These are phyloP conservation scores for Aspergillus melleus DNA, from an alignment of 2,329 filamentous ascomycete genomes.

Conservation along the genomic window DNA sequence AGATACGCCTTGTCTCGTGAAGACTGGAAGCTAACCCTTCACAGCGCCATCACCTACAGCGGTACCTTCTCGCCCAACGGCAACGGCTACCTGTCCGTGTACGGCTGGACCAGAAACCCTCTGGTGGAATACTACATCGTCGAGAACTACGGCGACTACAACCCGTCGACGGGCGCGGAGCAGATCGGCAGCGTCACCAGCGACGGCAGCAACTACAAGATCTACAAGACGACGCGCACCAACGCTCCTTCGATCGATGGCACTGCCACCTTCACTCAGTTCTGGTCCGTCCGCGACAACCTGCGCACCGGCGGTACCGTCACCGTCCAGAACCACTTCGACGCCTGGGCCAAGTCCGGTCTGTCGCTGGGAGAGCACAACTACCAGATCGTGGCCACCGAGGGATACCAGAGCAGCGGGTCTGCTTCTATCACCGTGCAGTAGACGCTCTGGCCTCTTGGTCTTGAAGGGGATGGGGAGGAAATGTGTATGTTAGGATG, in stretches of 20 bases:
- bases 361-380: constrained; percentile 34
- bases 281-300: constrained; percentile 42
- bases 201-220: constrained; percentile 42
- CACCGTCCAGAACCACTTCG: constrained; percentile 39
- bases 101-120: constrained; percentile 44
- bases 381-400: constrained; percentile 44
- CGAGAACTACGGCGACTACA: constrained; percentile 36
- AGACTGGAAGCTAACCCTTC: not conserved
- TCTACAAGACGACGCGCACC: constrained; percentile 37
- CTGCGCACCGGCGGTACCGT: constrained; percentile 39
- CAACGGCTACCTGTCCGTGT: constrained; percentile 38
- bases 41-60: constrained; percentile 28
- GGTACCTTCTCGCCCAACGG: constrained; percentile 30
- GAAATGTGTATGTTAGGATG: not conserved
- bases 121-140: constrained; percentile 43
- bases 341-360: constrained; percentile 35
- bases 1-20: no score
- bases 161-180: constrained; percentile 30
- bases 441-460: not conserved
- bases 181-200: constrained; percentile 37
- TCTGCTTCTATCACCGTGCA: constrained; percentile 37
- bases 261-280: constrained; percentile 45
- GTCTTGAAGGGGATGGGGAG: not conserved
- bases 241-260: constrained; percentile 44
- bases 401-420: constrained; percentile 45